Base-by-base conservation (phyloP, 75 land plant species). In the Sequoia sempervirens region DNA sequence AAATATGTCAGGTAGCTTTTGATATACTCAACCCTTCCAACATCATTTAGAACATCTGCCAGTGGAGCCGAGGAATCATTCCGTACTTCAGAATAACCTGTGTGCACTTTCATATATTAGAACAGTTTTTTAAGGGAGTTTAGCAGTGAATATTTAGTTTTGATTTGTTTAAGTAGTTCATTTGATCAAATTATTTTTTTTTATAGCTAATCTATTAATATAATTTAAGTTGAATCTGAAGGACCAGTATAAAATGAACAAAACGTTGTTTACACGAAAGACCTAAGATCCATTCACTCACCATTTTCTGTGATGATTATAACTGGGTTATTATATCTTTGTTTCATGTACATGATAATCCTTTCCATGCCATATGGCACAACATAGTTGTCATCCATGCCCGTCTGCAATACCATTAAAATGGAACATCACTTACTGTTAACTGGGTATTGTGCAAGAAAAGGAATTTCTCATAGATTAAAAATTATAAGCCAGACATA, bases 221-320 rank as follows among this genome's bases (percentile, higher is more conserved):
- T n/a, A n/a, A n/a, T n/a, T n/a, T n/a, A n/a, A n/a, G n/a, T n/a
- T n/a, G n/a, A n/a, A n/a, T n/a, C n/a, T n/a, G n/a, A n/a, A n/a
- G n/a, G n/a, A n/a, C n/a, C n/a, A n/a, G n/a, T 46, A 7, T 9
- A 46, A 46, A 46, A 46, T 7, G 47, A 46, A 46, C 0, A 46
- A 46, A 7, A 0, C 47, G 10, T 46, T 7, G 6, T 46, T 46
- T 46, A 46, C 9, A 0, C 9, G 47, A 1, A 38, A 46, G 10
- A 46, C 47, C 47, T 10, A 9, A 26, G n/a, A 30, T 18, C 14
- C 70, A 79, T 73, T 52, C 78, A 61, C 46, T 85, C 79, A 82
- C 89, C 89, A 64, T 85, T 88, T 78, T 88, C 86, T 12, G 89
- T 88, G 2, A 88, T 88, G 81, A 68, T 81, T 10, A 88, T 88